Conservation (phyloP, 176 grass and related monocot genomes). For the Areca catechu region DNA sequence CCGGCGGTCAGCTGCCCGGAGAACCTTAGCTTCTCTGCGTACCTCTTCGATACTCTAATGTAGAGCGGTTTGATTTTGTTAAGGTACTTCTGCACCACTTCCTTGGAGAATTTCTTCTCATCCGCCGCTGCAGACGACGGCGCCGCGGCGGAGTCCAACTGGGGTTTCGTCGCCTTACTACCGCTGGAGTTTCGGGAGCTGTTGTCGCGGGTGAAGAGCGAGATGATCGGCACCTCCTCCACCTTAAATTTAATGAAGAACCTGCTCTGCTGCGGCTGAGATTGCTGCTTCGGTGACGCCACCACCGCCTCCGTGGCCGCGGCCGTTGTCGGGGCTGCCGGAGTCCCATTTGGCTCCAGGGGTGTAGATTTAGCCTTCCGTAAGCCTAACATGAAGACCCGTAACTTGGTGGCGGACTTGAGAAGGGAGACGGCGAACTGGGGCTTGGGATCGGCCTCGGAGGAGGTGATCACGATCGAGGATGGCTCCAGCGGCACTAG, state of each 20-base stretch:
- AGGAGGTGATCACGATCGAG: conserved; percentile 13
- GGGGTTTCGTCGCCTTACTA: neutral
- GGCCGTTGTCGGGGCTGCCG: neutral
- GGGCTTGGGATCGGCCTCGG: conserved; percentile 8
- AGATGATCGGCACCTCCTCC: conserved; percentile 48
- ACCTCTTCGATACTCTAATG: conserved; percentile 60
- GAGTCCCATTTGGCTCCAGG: too few relatives aligned
- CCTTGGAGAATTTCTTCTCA: conserved; percentile 61
- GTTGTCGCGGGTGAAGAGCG: conserved; percentile 79
- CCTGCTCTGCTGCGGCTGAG: conserved; percentile 20
- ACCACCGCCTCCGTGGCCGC: neutral
- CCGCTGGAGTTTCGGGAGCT: conserved; percentile 34
- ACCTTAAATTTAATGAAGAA: conserved; percentile 77
- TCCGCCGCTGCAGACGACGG: conserved; percentile 33
- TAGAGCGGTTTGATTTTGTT: conserved; percentile 86
- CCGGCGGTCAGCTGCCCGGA: neutral
- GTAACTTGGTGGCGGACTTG: conserved; percentile 63
- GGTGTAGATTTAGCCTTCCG: conserved; percentile 29
- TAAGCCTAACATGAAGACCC: conserved; percentile 68
- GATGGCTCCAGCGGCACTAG: conserved; percentile 11
- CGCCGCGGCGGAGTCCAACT: neutral
- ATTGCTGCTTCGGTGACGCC: conserved; percentile 17
- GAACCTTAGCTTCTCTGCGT: conserved; percentile 60
- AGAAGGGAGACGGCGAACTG: conserved; percentile 33
- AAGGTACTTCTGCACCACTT: conserved; percentile 68